Evolutionary conservation across 2,329 filamentous ascomycete genomes (phyloP).

Genomic region (Dactylellina parvicollis): DNA sequence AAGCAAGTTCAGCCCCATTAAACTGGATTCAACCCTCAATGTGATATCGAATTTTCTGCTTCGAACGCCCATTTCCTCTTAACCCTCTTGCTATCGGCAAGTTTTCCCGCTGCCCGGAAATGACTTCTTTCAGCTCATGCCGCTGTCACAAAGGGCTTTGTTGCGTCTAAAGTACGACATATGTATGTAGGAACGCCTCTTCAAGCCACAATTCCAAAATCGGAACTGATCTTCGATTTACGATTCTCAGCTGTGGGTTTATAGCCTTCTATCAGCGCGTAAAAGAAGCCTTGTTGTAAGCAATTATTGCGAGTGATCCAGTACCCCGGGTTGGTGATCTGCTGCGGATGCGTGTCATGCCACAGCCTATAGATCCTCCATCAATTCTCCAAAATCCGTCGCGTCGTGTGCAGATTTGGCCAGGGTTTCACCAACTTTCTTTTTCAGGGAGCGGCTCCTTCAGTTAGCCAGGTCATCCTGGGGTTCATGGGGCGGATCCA

Average conservation of each 20-base stretch:
- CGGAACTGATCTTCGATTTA: background rate
- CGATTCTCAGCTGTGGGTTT: background rate
- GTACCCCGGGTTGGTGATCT: background rate
- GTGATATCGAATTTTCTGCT: constrained; percentile 3
- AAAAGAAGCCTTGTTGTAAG: background rate
- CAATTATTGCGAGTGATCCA: background rate
- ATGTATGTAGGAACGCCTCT: constrained; percentile 24
- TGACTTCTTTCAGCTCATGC: constrained; percentile 10
- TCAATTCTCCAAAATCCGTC: background rate
- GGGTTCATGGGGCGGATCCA: background rate
- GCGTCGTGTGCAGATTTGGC: background rate
- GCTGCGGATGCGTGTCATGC: background rate
- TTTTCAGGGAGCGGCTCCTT: background rate
- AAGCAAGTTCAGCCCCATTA: background rate
- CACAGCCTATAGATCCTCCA: background rate
- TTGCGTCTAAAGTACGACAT: background rate
- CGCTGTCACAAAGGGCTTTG: background rate
- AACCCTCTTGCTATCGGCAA: background rate
- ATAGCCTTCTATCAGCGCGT: background rate
- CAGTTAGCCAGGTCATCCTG: constrained; percentile 2
- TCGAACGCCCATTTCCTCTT: background rate
- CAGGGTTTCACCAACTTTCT: background rate
- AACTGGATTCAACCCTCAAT: background rate
- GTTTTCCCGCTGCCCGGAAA: background rate
- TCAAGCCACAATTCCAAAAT: constrained; percentile 20